phyloP scores from a whole-genome alignment of 192 early-diverging fungal species.

The Backusella circina region DNA sequence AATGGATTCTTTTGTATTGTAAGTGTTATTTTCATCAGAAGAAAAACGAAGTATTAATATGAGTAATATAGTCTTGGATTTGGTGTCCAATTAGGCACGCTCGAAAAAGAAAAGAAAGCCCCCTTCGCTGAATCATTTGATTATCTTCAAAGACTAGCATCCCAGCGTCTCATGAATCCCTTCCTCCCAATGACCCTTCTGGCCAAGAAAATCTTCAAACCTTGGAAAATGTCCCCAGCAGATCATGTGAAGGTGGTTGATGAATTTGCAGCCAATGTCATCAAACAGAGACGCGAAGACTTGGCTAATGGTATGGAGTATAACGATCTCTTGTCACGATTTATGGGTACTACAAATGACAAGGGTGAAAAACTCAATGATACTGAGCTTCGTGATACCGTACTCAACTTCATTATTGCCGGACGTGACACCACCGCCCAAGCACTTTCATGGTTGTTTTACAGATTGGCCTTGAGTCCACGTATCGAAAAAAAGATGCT shows the following conservation, averaged over 20 bases:
- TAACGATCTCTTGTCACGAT: conserved; percentile 28
- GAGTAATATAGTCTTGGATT: conserved; percentile 37
- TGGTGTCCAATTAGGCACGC: conserved; percentile 42
- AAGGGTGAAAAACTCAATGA: conserved; percentile 19
- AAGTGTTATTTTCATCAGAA: neutral
- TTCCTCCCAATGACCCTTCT: conserved; percentile 1
- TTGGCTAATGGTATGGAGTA: neutral
- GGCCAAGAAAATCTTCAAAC: neutral
- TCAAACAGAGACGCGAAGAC: conserved; percentile 25
- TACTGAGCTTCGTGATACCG: conserved; percentile 30
- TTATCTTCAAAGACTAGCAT: conserved; percentile 34
- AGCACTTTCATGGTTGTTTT: conserved; percentile 48
- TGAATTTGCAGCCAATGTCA: conserved; percentile 23
- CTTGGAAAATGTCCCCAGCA: conserved; percentile 14
- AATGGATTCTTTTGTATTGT: conserved; percentile 34
- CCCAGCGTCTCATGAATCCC: conserved; percentile 26
- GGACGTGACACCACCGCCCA: conserved; percentile 50
- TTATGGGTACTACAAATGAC: conserved; percentile 27
- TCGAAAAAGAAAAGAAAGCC: conserved; percentile 32
- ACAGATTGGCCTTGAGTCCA: conserved; percentile 36
- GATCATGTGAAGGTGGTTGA: conserved; percentile 21
- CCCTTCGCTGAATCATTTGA: conserved; percentile 54
- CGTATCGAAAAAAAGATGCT: conserved; percentile 36
- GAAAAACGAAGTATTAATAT: neutral
- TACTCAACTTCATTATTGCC: conserved; percentile 39